These are phyloP conservation scores for Whalleya microplaca DNA, from an alignment of 2,329 filamentous ascomycete genomes.

Conservation along the genomic window DNA sequence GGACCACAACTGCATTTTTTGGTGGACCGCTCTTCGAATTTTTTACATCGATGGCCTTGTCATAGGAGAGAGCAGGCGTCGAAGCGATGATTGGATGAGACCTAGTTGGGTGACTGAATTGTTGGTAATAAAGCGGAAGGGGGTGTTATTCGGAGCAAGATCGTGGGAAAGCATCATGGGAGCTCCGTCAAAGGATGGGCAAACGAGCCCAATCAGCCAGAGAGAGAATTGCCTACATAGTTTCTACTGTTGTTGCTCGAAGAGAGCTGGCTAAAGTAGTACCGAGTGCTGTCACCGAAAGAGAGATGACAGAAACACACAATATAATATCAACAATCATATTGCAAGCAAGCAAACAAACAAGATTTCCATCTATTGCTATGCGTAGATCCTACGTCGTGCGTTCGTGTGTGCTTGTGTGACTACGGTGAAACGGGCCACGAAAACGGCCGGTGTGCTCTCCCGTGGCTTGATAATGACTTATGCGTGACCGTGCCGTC, in stretches of 20 bases:
- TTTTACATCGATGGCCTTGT: neutral
- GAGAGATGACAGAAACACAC: neutral
- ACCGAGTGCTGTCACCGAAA: neutral
- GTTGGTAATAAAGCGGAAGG: neutral
- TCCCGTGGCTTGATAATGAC: neutral
- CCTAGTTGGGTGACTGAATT: constrained; percentile 3
- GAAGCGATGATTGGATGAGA: neutral
- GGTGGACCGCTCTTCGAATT: neutral
- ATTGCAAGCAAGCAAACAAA: neutral
- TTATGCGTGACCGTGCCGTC: no score
- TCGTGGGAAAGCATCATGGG: neutral
- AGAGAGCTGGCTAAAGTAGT: neutral
- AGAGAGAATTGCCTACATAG: neutral
- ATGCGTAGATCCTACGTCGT: no score
- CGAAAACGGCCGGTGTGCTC: neutral
- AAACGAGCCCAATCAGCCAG: no score
- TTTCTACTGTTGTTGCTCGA: neutral
- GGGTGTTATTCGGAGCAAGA: neutral
- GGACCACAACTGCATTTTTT: neutral
- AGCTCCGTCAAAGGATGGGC: constrained; percentile 12
- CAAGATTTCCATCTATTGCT: neutral
- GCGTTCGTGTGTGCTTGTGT: no score
- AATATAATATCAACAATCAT: neutral
- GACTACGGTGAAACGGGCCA: constrained; percentile 5
- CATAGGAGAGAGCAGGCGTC: neutral